These are phyloP conservation scores for Beauveria sp. DNA, from an alignment of 2,329 filamentous ascomycete genomes.

Conservation along the genomic window DNA sequence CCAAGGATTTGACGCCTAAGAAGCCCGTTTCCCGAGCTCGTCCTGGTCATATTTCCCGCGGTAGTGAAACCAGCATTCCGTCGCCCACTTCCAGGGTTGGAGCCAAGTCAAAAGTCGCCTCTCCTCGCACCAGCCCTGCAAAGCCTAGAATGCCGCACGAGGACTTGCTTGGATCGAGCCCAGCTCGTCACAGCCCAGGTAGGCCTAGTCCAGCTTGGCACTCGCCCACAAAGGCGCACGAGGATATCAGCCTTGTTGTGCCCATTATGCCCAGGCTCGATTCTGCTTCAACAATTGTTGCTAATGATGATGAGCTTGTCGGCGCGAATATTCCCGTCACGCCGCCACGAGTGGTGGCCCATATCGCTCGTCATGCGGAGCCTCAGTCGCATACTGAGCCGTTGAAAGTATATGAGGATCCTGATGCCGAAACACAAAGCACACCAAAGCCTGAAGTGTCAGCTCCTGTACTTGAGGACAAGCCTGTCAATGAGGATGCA, in stretches of 20 bases:
- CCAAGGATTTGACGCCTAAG: slow-evolving; percentile 45
- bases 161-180: slow-evolving; percentile 19
- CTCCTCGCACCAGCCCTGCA: slow-evolving; percentile 11
- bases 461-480: slow-evolving; percentile 50
- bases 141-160: slow-evolving; percentile 8
- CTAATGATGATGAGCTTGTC: slow-evolving; percentile 15
- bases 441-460: slow-evolving; percentile 39
- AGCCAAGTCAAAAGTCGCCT: neutral
- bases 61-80: slow-evolving; percentile 42
- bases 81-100: slow-evolving; percentile 32
- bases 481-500: slow-evolving; percentile 50
- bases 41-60: slow-evolving; percentile 40
- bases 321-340: neutral
- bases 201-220: slow-evolving; percentile 22
- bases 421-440: slow-evolving; percentile 42
- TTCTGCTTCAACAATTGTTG: slow-evolving; percentile 21
- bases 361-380: neutral
- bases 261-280: slow-evolving; percentile 36
- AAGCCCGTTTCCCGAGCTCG: slow-evolving; percentile 38
- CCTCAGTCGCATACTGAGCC: slow-evolving; percentile 2
- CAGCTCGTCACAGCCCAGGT: slow-evolving; percentile 35
- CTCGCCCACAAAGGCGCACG: slow-evolving; percentile 42
- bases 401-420: slow-evolving; percentile 56
- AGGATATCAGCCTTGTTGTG: slow-evolving; percentile 46
- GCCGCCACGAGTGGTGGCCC: slow-evolving; percentile 12